These are phyloP conservation scores for Phaeosphaeria sp. DNA, from an alignment of 2,329 filamentous ascomycete species.

Conservation along the genomic window DNA sequence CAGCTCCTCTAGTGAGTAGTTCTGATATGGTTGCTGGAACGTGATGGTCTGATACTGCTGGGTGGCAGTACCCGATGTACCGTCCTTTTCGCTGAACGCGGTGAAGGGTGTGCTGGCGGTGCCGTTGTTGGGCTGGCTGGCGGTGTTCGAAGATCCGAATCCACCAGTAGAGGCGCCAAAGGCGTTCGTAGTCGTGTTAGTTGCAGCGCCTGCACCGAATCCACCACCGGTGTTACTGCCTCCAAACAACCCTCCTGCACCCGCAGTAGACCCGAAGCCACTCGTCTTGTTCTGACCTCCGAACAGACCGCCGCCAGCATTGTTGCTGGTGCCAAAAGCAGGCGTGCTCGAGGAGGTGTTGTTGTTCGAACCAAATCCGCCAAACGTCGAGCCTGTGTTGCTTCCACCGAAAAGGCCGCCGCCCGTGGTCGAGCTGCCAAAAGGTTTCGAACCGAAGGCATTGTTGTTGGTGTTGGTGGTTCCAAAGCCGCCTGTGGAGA, in stretches of 20 bases:
- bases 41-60: slow-evolving; percentile 79
- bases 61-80: slow-evolving; percentile 56
- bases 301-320: slow-evolving; percentile 35
- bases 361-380: slow-evolving; percentile 30
- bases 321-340: slow-evolving; percentile 34
- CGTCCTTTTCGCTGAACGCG: slow-evolving; percentile 76
- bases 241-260: slow-evolving; percentile 37
- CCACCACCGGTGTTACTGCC: slow-evolving; percentile 34
- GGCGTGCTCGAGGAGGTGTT: slow-evolving; percentile 28
- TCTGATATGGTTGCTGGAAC: slow-evolving; percentile 81
- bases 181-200: slow-evolving; percentile 23
- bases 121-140: slow-evolving; percentile 57
- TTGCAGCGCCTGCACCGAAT: slow-evolving; percentile 32
- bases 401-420: slow-evolving; percentile 45
- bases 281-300: slow-evolving; percentile 41
- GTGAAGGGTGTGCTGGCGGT: slow-evolving; percentile 72
- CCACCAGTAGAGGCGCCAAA: slow-evolving; percentile 35
- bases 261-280: slow-evolving; percentile 35
- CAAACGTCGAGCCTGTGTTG: slow-evolving; percentile 24
- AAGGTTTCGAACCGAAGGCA: slow-evolving; percentile 39
- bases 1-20: slow-evolving; percentile 80
- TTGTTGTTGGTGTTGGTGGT: slow-evolving; percentile 29
- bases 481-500: slow-evolving; percentile 41
- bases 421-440: slow-evolving; percentile 42
- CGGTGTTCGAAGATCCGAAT: slow-evolving; percentile 30